These are phyloP conservation scores for Pseudogymnoascus sp. DNA, from an alignment of 2,329 filamentous ascomycete species.

Conservation along the genomic window DNA sequence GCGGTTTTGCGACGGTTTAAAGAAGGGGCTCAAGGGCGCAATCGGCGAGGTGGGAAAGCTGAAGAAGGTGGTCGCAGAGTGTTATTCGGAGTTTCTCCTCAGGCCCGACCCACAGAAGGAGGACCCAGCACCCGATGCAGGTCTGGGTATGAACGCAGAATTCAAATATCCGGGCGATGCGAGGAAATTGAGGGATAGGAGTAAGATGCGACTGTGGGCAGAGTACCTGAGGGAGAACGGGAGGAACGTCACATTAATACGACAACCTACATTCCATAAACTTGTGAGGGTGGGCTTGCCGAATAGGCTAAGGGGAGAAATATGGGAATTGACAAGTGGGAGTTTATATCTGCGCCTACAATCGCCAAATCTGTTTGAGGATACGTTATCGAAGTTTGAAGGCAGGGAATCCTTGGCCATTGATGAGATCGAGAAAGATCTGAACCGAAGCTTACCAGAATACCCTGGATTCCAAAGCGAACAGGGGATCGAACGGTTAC, in stretches of 20 bases:
- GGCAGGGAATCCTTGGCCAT: conserved; percentile 89
- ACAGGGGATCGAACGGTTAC: conserved; percentile 83
- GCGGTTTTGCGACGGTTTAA: conserved; percentile 90
- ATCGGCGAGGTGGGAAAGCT: conserved; percentile 84
- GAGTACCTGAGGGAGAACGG: conserved; percentile 96
- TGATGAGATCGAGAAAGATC: conserved; percentile 97
- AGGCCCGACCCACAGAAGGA: conserved; percentile 55
- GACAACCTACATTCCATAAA: conserved; percentile 96
- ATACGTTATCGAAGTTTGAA: conserved; percentile 75
- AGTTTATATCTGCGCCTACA: conserved; percentile 83
- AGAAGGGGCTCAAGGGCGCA: conserved; percentile 77
- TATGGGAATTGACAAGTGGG: conserved; percentile 92
- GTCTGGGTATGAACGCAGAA: conserved; percentile 65
- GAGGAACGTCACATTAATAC: conserved; percentile 81
- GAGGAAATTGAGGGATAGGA: conserved; percentile 85
- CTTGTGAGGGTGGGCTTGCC: conserved; percentile 91
- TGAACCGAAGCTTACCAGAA: conserved; percentile 92
- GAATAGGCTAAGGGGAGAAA: conserved; percentile 84
- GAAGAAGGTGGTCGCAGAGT: conserved; percentile 70
- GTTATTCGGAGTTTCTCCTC: conserved; percentile 82
- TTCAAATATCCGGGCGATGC: conserved; percentile 94
- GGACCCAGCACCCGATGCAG: conserved; percentile 73
- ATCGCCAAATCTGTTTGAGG: conserved; percentile 72
- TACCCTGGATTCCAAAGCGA: conserved; percentile 96
- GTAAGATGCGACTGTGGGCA: conserved; percentile 96